A percentile compares a stretch with the other conserved stretches of the same genome.
phyloP scores from a whole-genome alignment of 306 rosid genomes.

The Castanea sativa region DNA sequence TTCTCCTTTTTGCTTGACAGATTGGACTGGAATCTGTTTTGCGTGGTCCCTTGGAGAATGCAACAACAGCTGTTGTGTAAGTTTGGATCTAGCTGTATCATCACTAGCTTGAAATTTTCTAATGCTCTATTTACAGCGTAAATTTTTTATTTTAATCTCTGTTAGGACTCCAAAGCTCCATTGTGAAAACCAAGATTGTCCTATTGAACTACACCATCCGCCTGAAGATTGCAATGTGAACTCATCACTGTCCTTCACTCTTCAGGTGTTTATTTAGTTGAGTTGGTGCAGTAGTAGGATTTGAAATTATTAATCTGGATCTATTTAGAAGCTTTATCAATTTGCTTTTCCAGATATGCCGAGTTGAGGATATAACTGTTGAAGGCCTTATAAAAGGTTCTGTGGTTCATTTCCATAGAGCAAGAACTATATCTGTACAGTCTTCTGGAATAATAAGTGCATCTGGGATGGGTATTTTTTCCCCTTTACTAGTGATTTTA shows the following conservation, averaged over 20 bases:
- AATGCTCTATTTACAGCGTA: constrained; percentile 17
- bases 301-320: constrained; percentile 8
- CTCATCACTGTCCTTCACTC: constrained; percentile 88
- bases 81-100: constrained; percentile 37
- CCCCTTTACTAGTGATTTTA: neutral
- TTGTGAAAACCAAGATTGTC: constrained; percentile 74
- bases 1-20: constrained; percentile 43
- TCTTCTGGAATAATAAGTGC: constrained; percentile 82
- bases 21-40: constrained; percentile 93
- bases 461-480: constrained; percentile 83
- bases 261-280: constrained; percentile 63
- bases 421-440: constrained; percentile 75
- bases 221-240: constrained; percentile 99
- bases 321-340: constrained; percentile 22
- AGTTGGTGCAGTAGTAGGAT: constrained; percentile 1
- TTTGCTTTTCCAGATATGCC: constrained; percentile 72
- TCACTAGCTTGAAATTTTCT: constrained; percentile 19
- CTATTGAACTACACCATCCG: constrained; percentile 76
- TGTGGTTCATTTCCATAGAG: constrained; percentile 96
- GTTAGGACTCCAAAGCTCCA: constrained; percentile 82
- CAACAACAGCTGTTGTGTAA: constrained; percentile 71
- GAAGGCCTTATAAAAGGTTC: constrained; percentile 94
- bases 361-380: constrained; percentile 86
- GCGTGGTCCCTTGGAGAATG: constrained; percentile 94
- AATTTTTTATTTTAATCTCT: constrained; percentile 23